phyloP scores from a whole-genome alignment of 2,329 filamentous ascomycete species.

The Phyllosticta citrichinensis region DNA sequence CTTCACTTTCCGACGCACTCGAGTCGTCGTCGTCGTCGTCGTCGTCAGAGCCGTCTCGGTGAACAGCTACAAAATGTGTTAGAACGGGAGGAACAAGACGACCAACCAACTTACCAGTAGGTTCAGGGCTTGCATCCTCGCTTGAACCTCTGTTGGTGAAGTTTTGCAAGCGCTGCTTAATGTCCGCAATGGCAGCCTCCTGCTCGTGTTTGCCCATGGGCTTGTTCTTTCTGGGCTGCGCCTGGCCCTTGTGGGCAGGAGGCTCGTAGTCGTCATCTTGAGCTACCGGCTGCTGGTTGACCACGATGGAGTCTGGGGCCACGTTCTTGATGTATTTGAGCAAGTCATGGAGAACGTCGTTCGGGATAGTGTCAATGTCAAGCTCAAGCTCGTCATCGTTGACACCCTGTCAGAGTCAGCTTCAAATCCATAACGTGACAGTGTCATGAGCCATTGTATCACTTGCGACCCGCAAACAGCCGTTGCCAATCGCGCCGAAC shows the following conservation, averaged over 20 bases:
- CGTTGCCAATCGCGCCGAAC: not conserved
- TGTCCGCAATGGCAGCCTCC: slow-evolving; percentile 54
- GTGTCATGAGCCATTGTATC: too few relatives aligned
- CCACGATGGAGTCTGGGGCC: not conserved
- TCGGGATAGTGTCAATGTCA: slow-evolving; percentile 50
- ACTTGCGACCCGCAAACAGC: too few relatives aligned
- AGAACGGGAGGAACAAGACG: not conserved
- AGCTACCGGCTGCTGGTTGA: slow-evolving; percentile 25
- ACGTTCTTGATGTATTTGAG: slow-evolving; percentile 42
- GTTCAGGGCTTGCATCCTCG: slow-evolving; percentile 33
- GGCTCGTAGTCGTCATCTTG: slow-evolving; percentile 42
- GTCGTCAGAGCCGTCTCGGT: slow-evolving; percentile 40
- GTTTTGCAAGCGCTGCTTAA: slow-evolving; percentile 46
- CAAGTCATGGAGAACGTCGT: slow-evolving; percentile 45
- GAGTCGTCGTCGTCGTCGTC: slow-evolving; percentile 47
- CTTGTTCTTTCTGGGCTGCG: slow-evolving; percentile 63
- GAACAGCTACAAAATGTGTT: slow-evolving; percentile 12
- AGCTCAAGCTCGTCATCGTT: slow-evolving; percentile 54
- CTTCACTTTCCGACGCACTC: slow-evolving; percentile 44
- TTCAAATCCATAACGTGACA: not conserved
- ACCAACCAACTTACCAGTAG: slow-evolving; percentile 25
- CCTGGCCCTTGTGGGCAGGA: slow-evolving; percentile 28
- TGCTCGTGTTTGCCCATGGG: slow-evolving; percentile 66
- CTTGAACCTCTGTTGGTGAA: slow-evolving; percentile 28
- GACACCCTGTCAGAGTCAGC: slow-evolving; percentile 28